Conservation (phyloP, 495 filamentous ascomycete species). For the Aspergillus saccharolyticus region DNA sequence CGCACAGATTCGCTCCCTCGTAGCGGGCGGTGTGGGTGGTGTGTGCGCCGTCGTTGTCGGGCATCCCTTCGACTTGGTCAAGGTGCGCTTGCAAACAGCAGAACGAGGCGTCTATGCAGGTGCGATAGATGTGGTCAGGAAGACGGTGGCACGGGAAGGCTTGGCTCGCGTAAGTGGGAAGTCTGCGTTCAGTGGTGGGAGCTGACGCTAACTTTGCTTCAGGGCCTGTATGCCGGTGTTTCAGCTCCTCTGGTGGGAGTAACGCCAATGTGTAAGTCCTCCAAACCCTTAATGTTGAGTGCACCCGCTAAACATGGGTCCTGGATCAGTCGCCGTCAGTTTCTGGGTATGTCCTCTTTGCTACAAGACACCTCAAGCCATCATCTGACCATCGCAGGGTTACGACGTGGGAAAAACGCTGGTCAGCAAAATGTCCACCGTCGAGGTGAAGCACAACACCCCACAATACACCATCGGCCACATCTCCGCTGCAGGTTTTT, state of each 20-base stretch:
- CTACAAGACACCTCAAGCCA: not conserved
- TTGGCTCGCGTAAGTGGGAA: constrained; percentile 50
- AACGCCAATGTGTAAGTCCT: constrained; percentile 91
- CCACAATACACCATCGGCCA: constrained; percentile 73
- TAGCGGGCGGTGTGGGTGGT: constrained; percentile 87
- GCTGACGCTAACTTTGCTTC: constrained; percentile 7
- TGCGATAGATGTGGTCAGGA: constrained; percentile 87
- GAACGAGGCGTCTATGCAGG: constrained; percentile 87
- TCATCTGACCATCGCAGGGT: constrained; percentile 48
- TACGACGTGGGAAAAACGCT: constrained; percentile 93
- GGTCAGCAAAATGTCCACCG: constrained; percentile 61
- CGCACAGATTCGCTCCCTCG: constrained; percentile 67
- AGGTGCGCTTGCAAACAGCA: constrained; percentile 93
- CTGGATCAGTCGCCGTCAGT: constrained; percentile 82
- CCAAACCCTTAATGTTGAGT: not conserved
- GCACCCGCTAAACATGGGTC: not conserved
- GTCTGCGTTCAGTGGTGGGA: not conserved
- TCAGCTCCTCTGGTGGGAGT: constrained; percentile 91
- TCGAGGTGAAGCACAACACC: constrained; percentile 55
- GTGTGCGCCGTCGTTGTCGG: constrained; percentile 89
- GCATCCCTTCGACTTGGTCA: constrained; percentile 96
- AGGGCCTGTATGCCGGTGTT: constrained; percentile 95
- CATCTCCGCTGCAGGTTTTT: constrained; percentile 90
- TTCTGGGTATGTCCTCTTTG: constrained; percentile 60
- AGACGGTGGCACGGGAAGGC: constrained; percentile 82